Conservation (phyloP, 1,284 basidiomycete genomes). For the Mycosarcoma mackinlayi region DNA sequence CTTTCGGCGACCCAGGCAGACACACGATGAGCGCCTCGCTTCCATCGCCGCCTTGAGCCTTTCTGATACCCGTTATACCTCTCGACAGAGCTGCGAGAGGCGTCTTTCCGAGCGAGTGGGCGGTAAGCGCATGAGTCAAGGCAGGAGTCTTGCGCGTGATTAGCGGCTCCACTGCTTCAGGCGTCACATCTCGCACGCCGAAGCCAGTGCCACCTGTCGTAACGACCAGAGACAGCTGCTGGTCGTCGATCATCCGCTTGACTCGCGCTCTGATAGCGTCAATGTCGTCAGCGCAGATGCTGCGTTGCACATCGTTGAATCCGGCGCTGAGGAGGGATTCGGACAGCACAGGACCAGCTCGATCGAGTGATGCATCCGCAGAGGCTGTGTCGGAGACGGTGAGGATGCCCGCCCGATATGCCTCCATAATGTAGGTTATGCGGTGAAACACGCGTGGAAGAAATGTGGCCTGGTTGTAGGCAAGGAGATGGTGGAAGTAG, state of each 20-base stretch:
- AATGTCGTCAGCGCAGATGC: slow-evolving; percentile 45
- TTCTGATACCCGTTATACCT: slow-evolving; percentile 78
- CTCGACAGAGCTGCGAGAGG: slow-evolving; percentile 83
- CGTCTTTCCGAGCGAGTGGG: slow-evolving; percentile 78
- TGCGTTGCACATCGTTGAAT: slow-evolving; percentile 10
- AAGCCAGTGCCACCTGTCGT: slow-evolving; percentile 90
- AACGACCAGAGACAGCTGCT: slow-evolving; percentile 68
- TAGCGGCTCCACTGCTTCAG: slow-evolving; percentile 80
- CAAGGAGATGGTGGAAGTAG: too few relatives aligned
- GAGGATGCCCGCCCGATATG: slow-evolving; percentile 24
- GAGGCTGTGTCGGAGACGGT: slow-evolving; percentile 56
- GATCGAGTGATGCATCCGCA: slow-evolving; percentile 28
- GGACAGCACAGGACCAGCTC: slow-evolving; percentile 49
- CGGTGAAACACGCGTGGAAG: background rate
- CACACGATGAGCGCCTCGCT: slow-evolving; percentile 80
- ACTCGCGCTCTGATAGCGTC: slow-evolving; percentile 8
- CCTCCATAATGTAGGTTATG: slow-evolving; percentile 1
- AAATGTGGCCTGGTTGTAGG: too few relatives aligned
- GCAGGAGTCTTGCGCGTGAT: slow-evolving; percentile 81
- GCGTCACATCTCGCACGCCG: slow-evolving; percentile 80
- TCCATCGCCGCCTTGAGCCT: slow-evolving; percentile 30
- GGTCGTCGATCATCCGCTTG: slow-evolving; percentile 16
- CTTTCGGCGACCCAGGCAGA: slow-evolving; percentile 85
- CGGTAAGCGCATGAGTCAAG: slow-evolving; percentile 80
- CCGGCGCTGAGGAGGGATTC: slow-evolving; percentile 8